Percentiles rank a stretch among this genome's conserved stretches.
These are phyloP conservation scores for Mallotus nudiflorus DNA, from an alignment of 345 rosid genomes.

Conservation along the genomic window DNA sequence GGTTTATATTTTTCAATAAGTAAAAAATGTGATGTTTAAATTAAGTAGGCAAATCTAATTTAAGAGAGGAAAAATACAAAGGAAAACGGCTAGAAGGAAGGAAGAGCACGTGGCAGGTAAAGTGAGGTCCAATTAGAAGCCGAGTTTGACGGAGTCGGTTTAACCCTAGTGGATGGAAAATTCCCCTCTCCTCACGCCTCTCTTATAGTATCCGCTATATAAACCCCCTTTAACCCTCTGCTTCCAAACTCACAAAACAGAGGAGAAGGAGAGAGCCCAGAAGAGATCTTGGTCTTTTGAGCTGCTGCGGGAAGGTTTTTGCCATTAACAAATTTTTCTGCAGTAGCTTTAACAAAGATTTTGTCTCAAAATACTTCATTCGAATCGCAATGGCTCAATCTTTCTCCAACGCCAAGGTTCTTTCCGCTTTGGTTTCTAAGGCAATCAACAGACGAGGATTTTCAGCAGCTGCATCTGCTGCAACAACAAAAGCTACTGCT, in stretches of 20 bases:
- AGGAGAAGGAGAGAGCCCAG: background rate
- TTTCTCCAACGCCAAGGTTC: slow-evolving; percentile 19
- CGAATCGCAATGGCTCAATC: slow-evolving; percentile 20
- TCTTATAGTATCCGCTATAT: background rate
- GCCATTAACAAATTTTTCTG: background rate
- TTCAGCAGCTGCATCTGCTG: slow-evolving; percentile 14
- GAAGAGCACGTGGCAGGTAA: background rate
- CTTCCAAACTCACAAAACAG: background rate
- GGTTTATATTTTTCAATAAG: too few relatives aligned
- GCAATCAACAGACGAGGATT: slow-evolving; percentile 22
- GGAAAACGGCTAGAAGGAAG: background rate
- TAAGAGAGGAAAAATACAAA: too few relatives aligned
- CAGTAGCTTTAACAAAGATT: background rate
- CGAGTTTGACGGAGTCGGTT: slow-evolving; percentile 13
- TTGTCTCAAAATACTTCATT: background rate
- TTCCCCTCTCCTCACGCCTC: background rate
- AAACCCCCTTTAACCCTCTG: background rate
- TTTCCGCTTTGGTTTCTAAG: slow-evolving; percentile 12
- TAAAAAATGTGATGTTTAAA: background rate
- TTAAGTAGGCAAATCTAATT: too few relatives aligned
- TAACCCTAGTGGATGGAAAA: background rate
- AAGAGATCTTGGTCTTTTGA: background rate
- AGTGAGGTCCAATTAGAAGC: background rate
- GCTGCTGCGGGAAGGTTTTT: slow-evolving; percentile 9
- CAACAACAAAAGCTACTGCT: slow-evolving; percentile 25